Percentiles rank a stretch among this genome's conserved stretches.
These are phyloP conservation scores for Plantago major DNA, from an alignment of 257 asterid genomes.

Conservation along the genomic window DNA sequence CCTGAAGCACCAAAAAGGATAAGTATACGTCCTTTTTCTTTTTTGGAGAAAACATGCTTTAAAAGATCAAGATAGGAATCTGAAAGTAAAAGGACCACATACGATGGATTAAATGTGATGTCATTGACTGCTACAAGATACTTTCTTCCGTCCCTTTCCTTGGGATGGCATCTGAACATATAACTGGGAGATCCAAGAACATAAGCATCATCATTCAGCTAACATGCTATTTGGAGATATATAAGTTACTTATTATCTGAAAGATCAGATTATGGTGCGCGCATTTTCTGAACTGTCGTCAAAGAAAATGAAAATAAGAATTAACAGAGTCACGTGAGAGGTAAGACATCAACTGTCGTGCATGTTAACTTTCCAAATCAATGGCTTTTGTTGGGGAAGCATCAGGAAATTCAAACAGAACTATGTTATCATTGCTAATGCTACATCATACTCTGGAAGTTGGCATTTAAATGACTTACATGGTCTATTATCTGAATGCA, in stretches of 20 bases:
- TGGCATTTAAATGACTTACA: no score
- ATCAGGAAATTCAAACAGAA: no score
- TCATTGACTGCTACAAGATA: slow-evolving; percentile 70
- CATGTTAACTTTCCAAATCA: no score
- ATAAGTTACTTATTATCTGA: no score
- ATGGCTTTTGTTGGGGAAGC: no score
- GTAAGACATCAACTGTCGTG: no score
- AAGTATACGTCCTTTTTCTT: neutral
- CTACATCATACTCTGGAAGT: no score
- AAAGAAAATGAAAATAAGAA: no score
- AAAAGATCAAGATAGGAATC: slow-evolving; percentile 18
- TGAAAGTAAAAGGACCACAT: slow-evolving; percentile 31
- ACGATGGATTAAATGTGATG: slow-evolving; percentile 73
- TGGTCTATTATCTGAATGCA: no score
- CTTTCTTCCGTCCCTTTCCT: slow-evolving; percentile 43
- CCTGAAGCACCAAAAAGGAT: slow-evolving; percentile 37
- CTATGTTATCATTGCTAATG: no score
- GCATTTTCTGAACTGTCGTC: neutral
- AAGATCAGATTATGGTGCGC: neutral
- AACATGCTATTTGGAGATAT: no score
- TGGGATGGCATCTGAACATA: slow-evolving; percentile 81
- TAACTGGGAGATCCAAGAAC: slow-evolving; percentile 46
- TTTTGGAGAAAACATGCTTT: slow-evolving; percentile 1
- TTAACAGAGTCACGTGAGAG: no score
- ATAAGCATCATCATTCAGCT: slow-evolving; percentile 10